A percentile compares a stretch with the other conserved stretches of the same genome.
These are phyloP conservation scores for Gossypium trilobum DNA, from an alignment of 441 rosid species.

Conservation along the genomic window DNA sequence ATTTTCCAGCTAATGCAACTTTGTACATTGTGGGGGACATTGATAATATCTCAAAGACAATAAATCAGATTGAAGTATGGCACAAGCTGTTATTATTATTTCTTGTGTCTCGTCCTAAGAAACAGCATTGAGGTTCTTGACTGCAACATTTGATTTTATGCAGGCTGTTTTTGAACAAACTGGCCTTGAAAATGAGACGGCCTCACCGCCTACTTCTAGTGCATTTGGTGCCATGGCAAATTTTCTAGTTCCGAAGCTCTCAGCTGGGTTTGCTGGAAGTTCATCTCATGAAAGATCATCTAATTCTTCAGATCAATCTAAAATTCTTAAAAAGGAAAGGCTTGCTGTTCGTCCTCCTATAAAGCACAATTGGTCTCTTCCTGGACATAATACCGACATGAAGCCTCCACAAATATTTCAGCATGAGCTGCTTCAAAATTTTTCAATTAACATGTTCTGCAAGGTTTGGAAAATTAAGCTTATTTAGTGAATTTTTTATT, in stretches of 20 bases:
- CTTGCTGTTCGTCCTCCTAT: constrained; percentile 90
- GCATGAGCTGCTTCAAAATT: constrained; percentile 96
- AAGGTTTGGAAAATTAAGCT: constrained; percentile 41
- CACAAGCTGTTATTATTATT: constrained; percentile 10
- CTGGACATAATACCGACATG: constrained; percentile 47
- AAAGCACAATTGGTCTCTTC: constrained; percentile 90
- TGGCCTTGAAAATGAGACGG: constrained; percentile 48
- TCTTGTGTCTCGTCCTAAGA: constrained; percentile 11
- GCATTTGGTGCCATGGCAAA: constrained; percentile 99
- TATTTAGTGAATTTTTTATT: background rate
- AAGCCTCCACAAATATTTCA: constrained; percentile 94
- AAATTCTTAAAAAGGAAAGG: constrained; percentile 62
- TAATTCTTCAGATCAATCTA: constrained; percentile 52
- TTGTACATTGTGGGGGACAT: constrained; percentile 90
- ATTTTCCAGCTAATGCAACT: constrained; percentile 96
- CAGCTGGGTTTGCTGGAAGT: constrained; percentile 77
- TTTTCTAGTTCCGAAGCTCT: constrained; percentile 93
- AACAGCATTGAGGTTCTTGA: constrained; percentile 15
- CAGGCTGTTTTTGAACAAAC: constrained; percentile 80
- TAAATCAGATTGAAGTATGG: constrained; percentile 76
- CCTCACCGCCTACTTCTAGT: constrained; percentile 50
- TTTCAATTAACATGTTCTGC: constrained; percentile 94
- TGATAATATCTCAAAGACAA: constrained; percentile 58
- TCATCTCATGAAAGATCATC: constrained; percentile 55
- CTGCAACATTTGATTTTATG: constrained; percentile 25